A percentile compares a stretch with the other conserved stretches of the same genome.
phyloP scores from a whole-genome alignment of 2,329 filamentous ascomycete species.

The Zymoseptoria brevis region DNA sequence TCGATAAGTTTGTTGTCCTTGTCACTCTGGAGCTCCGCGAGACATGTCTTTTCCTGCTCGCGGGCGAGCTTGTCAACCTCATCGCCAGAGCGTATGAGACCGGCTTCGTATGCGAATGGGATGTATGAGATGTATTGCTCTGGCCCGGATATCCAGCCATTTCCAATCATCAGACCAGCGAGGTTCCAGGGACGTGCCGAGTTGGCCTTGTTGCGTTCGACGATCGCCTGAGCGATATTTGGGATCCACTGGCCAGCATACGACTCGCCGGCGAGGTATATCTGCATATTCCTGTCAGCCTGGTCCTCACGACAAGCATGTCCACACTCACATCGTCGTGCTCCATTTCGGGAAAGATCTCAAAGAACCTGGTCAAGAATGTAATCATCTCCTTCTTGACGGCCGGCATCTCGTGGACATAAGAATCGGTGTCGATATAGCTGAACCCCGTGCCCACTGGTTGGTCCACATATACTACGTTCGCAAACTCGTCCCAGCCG shows the following conservation, averaged over 20 bases:
- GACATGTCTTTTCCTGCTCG: slow-evolving; percentile 60
- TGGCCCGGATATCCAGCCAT: slow-evolving; percentile 87
- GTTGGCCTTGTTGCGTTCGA: slow-evolving; percentile 68
- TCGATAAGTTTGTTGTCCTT: slow-evolving; percentile 56
- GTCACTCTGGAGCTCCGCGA: slow-evolving; percentile 50
- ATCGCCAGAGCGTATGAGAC: slow-evolving; percentile 61
- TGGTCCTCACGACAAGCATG: not conserved
- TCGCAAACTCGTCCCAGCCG: slow-evolving; percentile 98
- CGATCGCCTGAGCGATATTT: slow-evolving; percentile 85
- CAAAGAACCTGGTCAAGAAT: slow-evolving; percentile 89
- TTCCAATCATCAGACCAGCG: slow-evolving; percentile 82
- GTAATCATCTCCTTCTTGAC: slow-evolving; percentile 84
- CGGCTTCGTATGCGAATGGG: slow-evolving; percentile 68
- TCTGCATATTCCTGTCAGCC: slow-evolving; percentile 41
- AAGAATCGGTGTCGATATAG: slow-evolving; percentile 85
- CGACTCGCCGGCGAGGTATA: slow-evolving; percentile 93
- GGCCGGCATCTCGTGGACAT: slow-evolving; percentile 71
- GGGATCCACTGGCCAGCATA: slow-evolving; percentile 96
- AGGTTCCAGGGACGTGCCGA: slow-evolving; percentile 60
- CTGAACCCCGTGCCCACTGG: slow-evolving; percentile 95
- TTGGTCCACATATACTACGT: slow-evolving; percentile 93
- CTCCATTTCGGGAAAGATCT: slow-evolving; percentile 82
- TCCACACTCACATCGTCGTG: slow-evolving; percentile 69
- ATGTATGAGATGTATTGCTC: slow-evolving; percentile 89
- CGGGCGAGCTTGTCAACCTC: slow-evolving; percentile 61